phyloP scores from a whole-genome alignment of 2,329 filamentous ascomycete species.

The Penicillium crustosum region DNA sequence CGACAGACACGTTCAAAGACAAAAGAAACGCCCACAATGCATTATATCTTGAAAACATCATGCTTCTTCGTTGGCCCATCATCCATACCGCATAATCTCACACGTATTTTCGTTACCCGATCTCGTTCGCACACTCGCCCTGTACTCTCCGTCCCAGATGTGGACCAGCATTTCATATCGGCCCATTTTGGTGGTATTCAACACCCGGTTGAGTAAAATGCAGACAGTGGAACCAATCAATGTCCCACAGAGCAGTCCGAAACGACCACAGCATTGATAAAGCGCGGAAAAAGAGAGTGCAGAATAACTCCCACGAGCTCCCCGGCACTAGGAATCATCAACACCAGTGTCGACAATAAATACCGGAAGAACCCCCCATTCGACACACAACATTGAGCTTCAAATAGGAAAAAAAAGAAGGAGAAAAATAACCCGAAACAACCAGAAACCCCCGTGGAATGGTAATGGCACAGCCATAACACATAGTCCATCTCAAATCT shows the following conservation, averaged over 20 bases:
- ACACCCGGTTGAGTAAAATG: background rate
- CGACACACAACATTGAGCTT: background rate
- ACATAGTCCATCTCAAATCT: background rate
- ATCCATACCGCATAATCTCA: background rate
- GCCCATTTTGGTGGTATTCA: background rate
- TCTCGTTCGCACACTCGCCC: background rate
- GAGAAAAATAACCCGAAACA: background rate
- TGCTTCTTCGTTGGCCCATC: background rate
- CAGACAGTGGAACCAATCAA: background rate
- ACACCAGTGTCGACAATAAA: slow-evolving; percentile 1
- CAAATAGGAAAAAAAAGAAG: background rate
- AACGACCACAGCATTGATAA: background rate
- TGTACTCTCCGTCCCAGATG: background rate
- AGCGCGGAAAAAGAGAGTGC: background rate
- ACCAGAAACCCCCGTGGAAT: background rate
- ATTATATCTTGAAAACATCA: background rate
- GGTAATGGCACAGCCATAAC: background rate
- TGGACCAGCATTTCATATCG: background rate
- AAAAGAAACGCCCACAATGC: slow-evolving; percentile 3
- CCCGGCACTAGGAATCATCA: background rate
- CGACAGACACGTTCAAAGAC: background rate
- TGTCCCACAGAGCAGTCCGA: too few relatives aligned
- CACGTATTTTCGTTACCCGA: background rate
- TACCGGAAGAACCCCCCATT: background rate
- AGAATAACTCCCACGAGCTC: background rate